Conservation (phyloP, 2,329 filamentous ascomycete species). For the Ilyonectria robusta region DNA sequence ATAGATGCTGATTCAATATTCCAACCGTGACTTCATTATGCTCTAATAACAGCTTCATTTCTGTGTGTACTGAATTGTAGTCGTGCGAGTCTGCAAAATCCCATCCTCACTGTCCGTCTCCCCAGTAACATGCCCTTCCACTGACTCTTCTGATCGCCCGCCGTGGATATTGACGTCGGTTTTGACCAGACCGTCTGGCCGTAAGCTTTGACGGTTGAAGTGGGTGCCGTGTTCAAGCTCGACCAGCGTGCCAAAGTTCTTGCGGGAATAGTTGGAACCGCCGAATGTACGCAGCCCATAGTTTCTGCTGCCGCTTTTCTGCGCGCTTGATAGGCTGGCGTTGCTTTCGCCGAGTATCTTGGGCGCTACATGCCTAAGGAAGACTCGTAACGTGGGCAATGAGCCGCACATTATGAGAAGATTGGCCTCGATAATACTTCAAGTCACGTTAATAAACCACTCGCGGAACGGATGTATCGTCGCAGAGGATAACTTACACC, state of each 20-base stretch:
- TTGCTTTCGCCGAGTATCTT: constrained; percentile 38
- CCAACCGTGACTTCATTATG: not conserved
- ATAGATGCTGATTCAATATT: not conserved
- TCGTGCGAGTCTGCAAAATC: constrained; percentile 16
- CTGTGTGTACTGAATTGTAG: constrained; percentile 1
- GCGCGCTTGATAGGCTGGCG: not conserved
- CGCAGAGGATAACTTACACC: constrained; percentile 31
- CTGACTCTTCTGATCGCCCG: constrained; percentile 3
- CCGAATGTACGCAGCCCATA: constrained; percentile 24
- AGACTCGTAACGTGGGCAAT: constrained; percentile 54
- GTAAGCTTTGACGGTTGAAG: constrained; percentile 7
- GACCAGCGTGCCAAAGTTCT: constrained; percentile 26
- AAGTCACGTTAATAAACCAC: not conserved
- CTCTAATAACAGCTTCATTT: not conserved
- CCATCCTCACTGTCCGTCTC: constrained; percentile 14
- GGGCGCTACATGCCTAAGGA: constrained; percentile 52
- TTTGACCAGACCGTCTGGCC: constrained; percentile 9
- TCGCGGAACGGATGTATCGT: not conserved
- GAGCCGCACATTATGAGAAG: constrained; percentile 56
- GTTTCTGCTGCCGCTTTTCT: not conserved
- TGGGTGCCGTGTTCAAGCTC: constrained; percentile 25
- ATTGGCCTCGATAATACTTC: constrained; percentile 52
- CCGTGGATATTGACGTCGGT: constrained; percentile 6
- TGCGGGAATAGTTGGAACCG: constrained; percentile 12
- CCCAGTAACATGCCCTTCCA: not conserved